Conservation (phyloP, 208 protist species). For the Entamoeba invadens region DNA sequence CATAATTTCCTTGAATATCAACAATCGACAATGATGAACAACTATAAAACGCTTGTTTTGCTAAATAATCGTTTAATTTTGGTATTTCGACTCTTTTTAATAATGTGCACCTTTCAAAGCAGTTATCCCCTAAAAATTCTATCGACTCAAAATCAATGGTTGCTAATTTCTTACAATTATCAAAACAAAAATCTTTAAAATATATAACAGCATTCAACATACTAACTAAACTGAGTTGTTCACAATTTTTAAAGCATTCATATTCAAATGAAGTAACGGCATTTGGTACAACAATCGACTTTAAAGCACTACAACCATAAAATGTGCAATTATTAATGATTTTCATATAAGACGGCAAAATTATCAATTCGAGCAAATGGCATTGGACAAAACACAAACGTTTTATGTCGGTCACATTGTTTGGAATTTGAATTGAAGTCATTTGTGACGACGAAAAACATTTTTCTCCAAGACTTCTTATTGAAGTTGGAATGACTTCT, state of each 20-base stretch:
- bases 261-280: neutral
- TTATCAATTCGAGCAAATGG: neutral
- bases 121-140: no score
- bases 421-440: neutral
- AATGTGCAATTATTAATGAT: neutral
- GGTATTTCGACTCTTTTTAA: no score
- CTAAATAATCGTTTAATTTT: no score
- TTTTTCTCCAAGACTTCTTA: neutral
- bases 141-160: no score
- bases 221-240: no score
- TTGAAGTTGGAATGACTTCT: neutral
- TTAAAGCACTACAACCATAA: neutral
- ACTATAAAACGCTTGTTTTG: no score
- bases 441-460: neutral
- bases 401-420: neutral
- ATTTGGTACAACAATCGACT: neutral
- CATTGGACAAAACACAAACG: neutral
- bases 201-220: no score
- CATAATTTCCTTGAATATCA: neutral
- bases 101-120: no score
- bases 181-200: no score
- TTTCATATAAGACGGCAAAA: neutral
- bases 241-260: neutral
- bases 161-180: no score
- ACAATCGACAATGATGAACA: neutral